These are phyloP conservation scores for Oryza glaberrima DNA, from an alignment of 176 grass and related monocot species.

Conservation along the genomic window DNA sequence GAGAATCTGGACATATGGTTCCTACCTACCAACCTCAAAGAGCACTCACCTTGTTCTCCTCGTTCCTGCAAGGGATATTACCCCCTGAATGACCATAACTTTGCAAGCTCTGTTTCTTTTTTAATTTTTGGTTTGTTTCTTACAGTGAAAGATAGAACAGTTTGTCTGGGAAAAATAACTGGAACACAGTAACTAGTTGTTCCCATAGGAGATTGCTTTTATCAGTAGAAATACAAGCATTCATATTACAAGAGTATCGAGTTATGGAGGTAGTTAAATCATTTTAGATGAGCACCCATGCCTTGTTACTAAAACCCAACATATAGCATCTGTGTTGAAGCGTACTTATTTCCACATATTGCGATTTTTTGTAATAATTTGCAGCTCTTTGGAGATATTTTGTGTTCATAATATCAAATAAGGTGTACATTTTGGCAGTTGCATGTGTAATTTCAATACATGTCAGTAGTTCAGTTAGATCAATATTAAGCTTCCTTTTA, in stretches of 20 bases:
- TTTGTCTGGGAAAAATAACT: conserved; percentile 17
- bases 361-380: conserved; percentile 7
- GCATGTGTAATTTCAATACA: background rate
- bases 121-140: background rate
- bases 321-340: background rate
- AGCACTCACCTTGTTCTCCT: conserved; percentile 52
- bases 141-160: conserved; percentile 8
- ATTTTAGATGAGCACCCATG: background rate
- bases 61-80: conserved; percentile 56
- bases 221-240: conserved; percentile 1
- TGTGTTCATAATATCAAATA: conserved; percentile 3
- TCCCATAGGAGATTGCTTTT: conserved; percentile 25
- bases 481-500: background rate
- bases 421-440: background rate
- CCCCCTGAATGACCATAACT: conserved; percentile 51
- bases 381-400: conserved; percentile 13
- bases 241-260: background rate
- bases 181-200: background rate
- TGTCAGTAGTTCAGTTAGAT: conserved; percentile 44
- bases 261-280: background rate
- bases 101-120: conserved; percentile 9
- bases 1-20: conserved; percentile 62
- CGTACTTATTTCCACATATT: conserved; percentile 1
- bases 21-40: conserved; percentile 55
- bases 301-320: background rate